Evolutionary conservation across 2,329 filamentous ascomycete species (phyloP), one percentile per base, ranked within the genome.

Genomic region (Fusarium marasasianum): DNA sequence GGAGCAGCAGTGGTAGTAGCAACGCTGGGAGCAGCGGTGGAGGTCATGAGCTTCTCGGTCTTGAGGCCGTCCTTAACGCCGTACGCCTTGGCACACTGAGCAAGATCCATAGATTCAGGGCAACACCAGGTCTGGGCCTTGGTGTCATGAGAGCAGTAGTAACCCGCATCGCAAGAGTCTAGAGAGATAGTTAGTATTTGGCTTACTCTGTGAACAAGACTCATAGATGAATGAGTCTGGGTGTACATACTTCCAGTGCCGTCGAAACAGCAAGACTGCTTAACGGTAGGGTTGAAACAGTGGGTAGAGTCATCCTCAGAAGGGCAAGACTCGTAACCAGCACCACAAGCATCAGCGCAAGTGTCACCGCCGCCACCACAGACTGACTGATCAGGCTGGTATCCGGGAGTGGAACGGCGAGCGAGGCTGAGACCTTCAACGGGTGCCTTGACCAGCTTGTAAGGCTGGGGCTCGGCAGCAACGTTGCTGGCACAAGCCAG

Each of bases 151-250:
- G 88, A 86, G 83, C 91, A 92, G 84, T 88, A 92, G 84, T 88
- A 92, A 56, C 88, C 89, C 22, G 82, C 80, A 38, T 89, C 86
- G 80, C 90, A 92, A 38, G 90, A 89, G 81, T 90, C 89, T 91
- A 59, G 35, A 10, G 35, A 37, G 5, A 20, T 31, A 11, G 69
- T 78, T 56, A 78, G 76, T 40, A 31, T 63, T 51, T n/a, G 18
- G 43, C 10, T 18, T 35, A 26, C 37, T n/a, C 15, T n/a, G 17
- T 35, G 18, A 48, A 14, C 11, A 35, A 29, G 12, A n/a, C 38
- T 63, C 33, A 29, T 59, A 8, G n/a, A 24, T 47, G 38, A 33
- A 35, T 14, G 37, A 38, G 50, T 44, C 41, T 55, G 22, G 22
- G n/a, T 54, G 20, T 54, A 86, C 87, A 78, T 83, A 90, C 88